Conservation (phyloP, 108 stramenopile species). For the Cyclotella baltica region DNA sequence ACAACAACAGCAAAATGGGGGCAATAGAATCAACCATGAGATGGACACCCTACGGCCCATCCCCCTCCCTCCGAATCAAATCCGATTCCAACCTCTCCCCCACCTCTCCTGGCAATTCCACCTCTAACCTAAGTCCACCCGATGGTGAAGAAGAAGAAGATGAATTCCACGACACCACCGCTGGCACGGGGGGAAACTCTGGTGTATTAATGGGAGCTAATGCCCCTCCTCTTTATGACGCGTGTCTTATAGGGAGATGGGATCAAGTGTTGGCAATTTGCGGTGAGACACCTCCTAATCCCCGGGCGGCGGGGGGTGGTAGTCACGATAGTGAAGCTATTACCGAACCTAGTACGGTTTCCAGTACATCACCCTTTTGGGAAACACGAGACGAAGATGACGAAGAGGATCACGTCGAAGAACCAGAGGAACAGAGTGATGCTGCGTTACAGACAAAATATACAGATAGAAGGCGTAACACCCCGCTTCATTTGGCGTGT, state of each 20-base stretch:
- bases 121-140: slow-evolving; percentile 14
- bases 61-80: neutral
- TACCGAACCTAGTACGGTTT: slow-evolving; percentile 1
- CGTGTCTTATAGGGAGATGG: slow-evolving; percentile 59
- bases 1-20: slow-evolving; percentile 10
- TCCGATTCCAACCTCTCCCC: neutral
- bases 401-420: neutral
- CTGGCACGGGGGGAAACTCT: neutral
- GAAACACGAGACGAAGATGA: neutral
- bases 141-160: neutral
- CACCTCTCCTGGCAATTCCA: slow-evolving; percentile 26
- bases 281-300: neutral
- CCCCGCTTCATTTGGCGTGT: slow-evolving; percentile 63
- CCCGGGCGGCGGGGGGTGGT: neutral
- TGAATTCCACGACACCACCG: neutral
- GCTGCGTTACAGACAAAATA: slow-evolving; percentile 36
- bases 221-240: slow-evolving; percentile 57
- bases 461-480: slow-evolving; percentile 57
- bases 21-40: slow-evolving; percentile 41
- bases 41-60: slow-evolving; percentile 37
- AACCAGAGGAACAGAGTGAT: too few relatives aligned
- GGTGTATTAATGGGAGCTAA: slow-evolving; percentile 53
- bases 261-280: slow-evolving; percentile 43
- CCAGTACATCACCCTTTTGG: slow-evolving; percentile 2
- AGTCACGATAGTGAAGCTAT: slow-evolving; percentile 7